Conservation (phyloP, 2,329 filamentous ascomycete species). For the Trichophyton benhamiae region DNA sequence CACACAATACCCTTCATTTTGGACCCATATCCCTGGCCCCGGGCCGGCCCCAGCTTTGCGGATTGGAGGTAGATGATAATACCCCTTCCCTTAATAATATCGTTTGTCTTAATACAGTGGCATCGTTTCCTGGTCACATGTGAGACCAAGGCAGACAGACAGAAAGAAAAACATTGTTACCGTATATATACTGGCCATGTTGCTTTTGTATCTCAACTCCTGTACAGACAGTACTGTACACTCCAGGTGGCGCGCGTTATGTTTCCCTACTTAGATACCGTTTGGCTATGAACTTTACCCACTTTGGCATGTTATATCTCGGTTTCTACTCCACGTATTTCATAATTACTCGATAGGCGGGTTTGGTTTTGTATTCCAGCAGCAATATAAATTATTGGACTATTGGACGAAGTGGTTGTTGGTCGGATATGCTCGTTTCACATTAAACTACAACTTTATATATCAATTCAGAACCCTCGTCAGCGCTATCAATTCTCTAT, state of each 20-base stretch:
- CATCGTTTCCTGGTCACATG: neutral
- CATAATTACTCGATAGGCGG: neutral
- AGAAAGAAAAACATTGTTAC: neutral
- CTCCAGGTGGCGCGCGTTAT: neutral
- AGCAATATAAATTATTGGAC: too few species aligned
- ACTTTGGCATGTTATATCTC: neutral
- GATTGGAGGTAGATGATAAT: neutral
- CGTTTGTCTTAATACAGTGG: neutral
- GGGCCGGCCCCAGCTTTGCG: neutral
- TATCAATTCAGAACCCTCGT: too few species aligned
- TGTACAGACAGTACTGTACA: neutral
- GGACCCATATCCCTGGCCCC: neutral
- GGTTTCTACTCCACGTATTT: neutral
- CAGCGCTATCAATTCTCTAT: too few species aligned
- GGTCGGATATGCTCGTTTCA: too few species aligned
- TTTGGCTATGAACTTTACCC: neutral
- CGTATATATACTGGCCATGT: neutral
- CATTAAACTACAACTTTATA: too few species aligned
- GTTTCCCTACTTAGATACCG: neutral
- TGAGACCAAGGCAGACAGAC: neutral
- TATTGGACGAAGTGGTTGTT: too few species aligned
- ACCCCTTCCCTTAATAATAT: neutral
- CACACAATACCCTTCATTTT: neutral
- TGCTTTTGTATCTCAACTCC: neutral
- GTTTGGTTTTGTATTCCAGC: too few species aligned